A percentile compares a stretch with the other conserved stretches of the same genome.
Conservation (phyloP, 352 stramenopile genomes). For the Saprolegnia parasitica region DNA sequence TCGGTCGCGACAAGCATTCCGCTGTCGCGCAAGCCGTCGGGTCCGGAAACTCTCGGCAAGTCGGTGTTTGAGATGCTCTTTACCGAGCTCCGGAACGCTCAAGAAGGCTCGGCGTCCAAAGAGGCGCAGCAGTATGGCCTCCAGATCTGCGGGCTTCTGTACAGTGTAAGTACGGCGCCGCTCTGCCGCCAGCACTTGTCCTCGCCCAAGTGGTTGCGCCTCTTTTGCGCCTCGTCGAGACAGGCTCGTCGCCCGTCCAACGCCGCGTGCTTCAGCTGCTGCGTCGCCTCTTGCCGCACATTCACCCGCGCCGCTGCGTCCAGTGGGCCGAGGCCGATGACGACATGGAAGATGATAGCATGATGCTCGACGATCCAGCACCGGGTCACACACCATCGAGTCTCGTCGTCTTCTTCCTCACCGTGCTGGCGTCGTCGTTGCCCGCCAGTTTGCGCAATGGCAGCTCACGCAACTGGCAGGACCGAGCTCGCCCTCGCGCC, state of each 20-base stretch:
- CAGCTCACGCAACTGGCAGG: not conserved
- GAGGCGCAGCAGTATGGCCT: slow-evolving; percentile 72
- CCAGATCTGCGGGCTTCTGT: slow-evolving; percentile 83
- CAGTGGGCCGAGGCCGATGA: slow-evolving; percentile 71
- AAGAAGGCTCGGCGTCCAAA: slow-evolving; percentile 44
- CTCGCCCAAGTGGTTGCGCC: slow-evolving; percentile 72
- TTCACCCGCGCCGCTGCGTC: slow-evolving; percentile 58
- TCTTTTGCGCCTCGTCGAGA: slow-evolving; percentile 68
- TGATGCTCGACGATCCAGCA: not conserved
- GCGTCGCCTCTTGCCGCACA: slow-evolving; percentile 62
- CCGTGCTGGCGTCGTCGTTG: not conserved
- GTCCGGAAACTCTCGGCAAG: slow-evolving; percentile 82
- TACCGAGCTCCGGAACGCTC: slow-evolving; percentile 81
- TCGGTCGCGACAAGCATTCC: slow-evolving; percentile 58
- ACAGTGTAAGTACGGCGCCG: slow-evolving; percentile 79
- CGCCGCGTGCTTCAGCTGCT: slow-evolving; percentile 79
- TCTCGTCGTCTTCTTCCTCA: not conserved
- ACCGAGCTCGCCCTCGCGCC: no score
- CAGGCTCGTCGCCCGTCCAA: slow-evolving; percentile 58
- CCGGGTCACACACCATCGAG: not conserved
- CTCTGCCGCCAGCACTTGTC: slow-evolving; percentile 80
- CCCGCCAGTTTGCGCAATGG: not conserved
- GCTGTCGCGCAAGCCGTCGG: slow-evolving; percentile 74
- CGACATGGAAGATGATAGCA: slow-evolving; percentile 78
- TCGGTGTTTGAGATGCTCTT: slow-evolving; percentile 90